phyloP scores from a whole-genome alignment of 2,329 filamentous ascomycete species.

The Colletotrichum gigasporum region DNA sequence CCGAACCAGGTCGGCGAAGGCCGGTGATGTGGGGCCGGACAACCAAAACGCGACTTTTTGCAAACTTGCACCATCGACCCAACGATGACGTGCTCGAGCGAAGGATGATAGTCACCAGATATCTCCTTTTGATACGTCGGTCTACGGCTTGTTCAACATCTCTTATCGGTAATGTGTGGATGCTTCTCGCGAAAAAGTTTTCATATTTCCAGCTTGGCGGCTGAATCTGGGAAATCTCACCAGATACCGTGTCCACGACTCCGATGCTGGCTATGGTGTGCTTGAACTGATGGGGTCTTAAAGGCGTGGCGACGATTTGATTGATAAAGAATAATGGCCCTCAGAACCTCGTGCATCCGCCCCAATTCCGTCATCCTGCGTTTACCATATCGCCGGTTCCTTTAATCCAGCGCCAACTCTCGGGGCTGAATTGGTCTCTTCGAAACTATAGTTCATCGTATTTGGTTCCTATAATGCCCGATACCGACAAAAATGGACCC shows the following conservation, averaged over 20 bases:
- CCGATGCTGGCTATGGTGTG: background rate
- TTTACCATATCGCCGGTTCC: background rate
- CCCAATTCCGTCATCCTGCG: background rate
- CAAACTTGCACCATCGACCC: conserved; percentile 4
- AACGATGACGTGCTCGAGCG: conserved; percentile 16
- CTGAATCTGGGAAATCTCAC: background rate
- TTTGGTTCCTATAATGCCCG: conserved; percentile 18
- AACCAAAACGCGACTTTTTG: background rate
- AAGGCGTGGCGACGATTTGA: background rate
- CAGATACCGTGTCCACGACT: background rate
- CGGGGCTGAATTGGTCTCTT: background rate
- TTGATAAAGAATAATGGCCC: background rate
- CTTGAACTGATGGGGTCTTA: background rate
- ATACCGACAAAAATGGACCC: background rate
- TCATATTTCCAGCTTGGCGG: background rate
- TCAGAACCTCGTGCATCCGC: background rate
- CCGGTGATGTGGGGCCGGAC: background rate
- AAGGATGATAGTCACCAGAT: background rate
- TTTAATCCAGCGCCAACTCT: background rate
- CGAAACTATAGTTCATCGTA: too few species aligned
- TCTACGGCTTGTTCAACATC: background rate
- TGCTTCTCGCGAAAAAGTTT: background rate
- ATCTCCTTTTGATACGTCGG: background rate
- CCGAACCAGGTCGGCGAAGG: background rate
- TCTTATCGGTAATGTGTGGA: conserved; percentile 13